Percentiles rank a stretch among this genome's conserved stretches.
Conservation (phyloP, 1,284 basidiomycete species). For the Sanghuangporus sanghuang region DNA sequence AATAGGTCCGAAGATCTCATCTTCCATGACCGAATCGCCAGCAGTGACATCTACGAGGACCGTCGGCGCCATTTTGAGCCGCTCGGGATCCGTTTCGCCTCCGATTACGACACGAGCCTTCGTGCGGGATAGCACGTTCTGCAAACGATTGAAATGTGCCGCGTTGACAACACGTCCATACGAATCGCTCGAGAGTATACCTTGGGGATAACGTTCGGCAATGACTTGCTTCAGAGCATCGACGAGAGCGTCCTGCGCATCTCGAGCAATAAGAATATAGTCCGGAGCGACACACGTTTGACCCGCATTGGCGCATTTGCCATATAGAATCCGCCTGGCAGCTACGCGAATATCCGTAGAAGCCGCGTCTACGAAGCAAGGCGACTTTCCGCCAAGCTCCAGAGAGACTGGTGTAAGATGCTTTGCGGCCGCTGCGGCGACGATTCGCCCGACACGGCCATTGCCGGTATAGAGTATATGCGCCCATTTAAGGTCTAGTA, state of each 20-base stretch:
- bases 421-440: conserved; percentile 64
- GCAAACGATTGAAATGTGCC: conserved; percentile 37
- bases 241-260: conserved; percentile 36
- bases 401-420: conserved; percentile 71
- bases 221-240: conserved; percentile 32
- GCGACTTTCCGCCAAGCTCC: conserved; percentile 53
- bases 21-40: conserved; percentile 38
- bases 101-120: conserved; percentile 41
- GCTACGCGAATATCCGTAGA: conserved; percentile 27
- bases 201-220: conserved; percentile 24
- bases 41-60: conserved; percentile 31
- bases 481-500: conserved; percentile 11
- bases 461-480: conserved; percentile 30
- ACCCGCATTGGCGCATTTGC: conserved; percentile 40
- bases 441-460: conserved; percentile 57
- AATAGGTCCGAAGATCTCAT: conserved; percentile 48
- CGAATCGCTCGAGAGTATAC: conserved; percentile 29
- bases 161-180: conserved; percentile 34
- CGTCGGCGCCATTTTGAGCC: conserved; percentile 28
- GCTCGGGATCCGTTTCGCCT: conserved; percentile 33
- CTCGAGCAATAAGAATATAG: conserved; percentile 40
- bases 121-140: conserved; percentile 32
- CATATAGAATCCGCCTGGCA: conserved; percentile 38
- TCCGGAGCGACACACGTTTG: conserved; percentile 48
- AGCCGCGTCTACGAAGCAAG: conserved; percentile 41